Evolutionary conservation across 108 stramenopile species (phyloP).

Genomic region (Halocafeteria seosinensis): DNA sequence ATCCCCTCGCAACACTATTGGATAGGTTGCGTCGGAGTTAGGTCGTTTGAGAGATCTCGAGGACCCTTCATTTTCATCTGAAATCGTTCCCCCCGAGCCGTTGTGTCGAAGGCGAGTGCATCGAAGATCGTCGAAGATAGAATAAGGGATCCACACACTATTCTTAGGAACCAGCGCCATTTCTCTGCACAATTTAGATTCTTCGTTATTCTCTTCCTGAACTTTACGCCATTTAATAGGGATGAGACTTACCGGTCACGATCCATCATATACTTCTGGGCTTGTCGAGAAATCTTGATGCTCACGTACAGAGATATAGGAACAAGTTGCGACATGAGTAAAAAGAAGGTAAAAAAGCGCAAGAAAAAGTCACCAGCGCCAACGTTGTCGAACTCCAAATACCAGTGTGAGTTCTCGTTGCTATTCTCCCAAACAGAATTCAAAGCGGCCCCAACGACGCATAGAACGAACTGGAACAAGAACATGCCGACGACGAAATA

Average conservation of each 20-base stretch:
- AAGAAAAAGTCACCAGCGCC: slow-evolving; percentile 5
- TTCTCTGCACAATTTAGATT: too few relatives aligned
- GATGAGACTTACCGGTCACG: too few relatives aligned
- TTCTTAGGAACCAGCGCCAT: background rate
- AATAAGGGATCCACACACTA: too few relatives aligned
- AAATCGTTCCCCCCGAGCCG: too few relatives aligned
- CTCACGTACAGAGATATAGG: slow-evolving; percentile 47
- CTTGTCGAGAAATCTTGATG: slow-evolving; percentile 34
- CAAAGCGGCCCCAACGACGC: slow-evolving; percentile 23
- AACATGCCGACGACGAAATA: slow-evolving; percentile 20
- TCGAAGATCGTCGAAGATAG: too few relatives aligned
- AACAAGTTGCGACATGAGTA: slow-evolving; percentile 42
- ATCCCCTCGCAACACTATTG: background rate
- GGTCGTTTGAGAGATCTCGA: too few relatives aligned
- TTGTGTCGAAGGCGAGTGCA: too few relatives aligned
- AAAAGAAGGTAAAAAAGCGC: slow-evolving; percentile 34
- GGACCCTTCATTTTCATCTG: too few relatives aligned
- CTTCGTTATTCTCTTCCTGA: too few relatives aligned
- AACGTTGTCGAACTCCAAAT: slow-evolving; percentile 1
- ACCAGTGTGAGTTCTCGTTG: background rate
- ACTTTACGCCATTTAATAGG: too few relatives aligned
- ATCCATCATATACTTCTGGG: slow-evolving; percentile 31
- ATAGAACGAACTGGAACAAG: slow-evolving; percentile 9
- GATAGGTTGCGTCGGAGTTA: too few relatives aligned
- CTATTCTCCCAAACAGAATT: background rate